Conservation (phyloP, 2,329 filamentous ascomycete genomes). For the Apiospora arundinis region DNA sequence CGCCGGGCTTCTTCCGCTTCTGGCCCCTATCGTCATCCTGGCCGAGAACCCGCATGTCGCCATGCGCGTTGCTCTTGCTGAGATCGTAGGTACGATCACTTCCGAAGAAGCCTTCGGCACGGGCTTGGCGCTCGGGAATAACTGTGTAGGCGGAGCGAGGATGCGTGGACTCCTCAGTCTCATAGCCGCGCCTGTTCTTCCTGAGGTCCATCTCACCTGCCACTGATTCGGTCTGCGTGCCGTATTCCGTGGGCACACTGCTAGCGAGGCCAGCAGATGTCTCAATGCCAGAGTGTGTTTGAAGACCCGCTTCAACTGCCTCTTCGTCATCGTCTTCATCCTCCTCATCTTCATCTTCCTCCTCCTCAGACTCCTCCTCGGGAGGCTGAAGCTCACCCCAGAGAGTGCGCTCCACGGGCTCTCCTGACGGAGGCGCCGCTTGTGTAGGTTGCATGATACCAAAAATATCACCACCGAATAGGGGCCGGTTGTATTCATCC, state of each 20-base stretch:
- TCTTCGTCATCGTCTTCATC: constrained; percentile 70
- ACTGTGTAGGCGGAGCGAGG: constrained; percentile 87
- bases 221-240: constrained; percentile 72
- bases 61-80: constrained; percentile 52
- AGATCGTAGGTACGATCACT: constrained; percentile 94
- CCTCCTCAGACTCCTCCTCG: constrained; percentile 65
- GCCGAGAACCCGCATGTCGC: constrained; percentile 75
- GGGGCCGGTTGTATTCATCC: constrained; percentile 88
- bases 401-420: constrained; percentile 83
- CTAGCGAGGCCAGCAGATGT: constrained; percentile 83
- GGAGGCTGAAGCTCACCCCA: constrained; percentile 88
- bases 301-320: constrained; percentile 67
- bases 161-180: constrained; percentile 80
- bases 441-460: constrained; percentile 66
- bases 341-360: constrained; percentile 75
- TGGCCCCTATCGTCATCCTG: constrained; percentile 74
- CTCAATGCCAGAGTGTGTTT: constrained; percentile 79
- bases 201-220: constrained; percentile 89
- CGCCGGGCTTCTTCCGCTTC: constrained; percentile 94
- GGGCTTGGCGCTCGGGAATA: constrained; percentile 85
- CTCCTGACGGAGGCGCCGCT: constrained; percentile 58
- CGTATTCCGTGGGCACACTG: constrained; percentile 80
- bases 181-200: constrained; percentile 82
- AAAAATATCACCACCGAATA: constrained; percentile 95
- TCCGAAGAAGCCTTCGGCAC: constrained; percentile 92